phyloP scores from a whole-genome alignment of 768 basidiomycete genomes.

The Suillus sp. region DNA sequence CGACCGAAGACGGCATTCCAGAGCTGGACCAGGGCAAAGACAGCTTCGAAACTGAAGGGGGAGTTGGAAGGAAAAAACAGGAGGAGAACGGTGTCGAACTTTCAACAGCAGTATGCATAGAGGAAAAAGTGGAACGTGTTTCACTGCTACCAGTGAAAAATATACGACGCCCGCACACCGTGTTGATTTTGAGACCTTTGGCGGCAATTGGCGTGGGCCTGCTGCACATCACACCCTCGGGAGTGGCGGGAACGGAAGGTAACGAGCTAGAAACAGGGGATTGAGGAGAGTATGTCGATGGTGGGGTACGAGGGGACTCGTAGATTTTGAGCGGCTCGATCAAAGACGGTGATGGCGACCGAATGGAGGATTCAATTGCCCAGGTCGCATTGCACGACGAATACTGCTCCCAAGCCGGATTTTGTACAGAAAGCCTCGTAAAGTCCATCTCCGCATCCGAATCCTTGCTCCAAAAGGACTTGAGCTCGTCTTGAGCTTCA shows the following conservation, averaged over 20 bases:
- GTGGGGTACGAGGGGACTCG: constrained; percentile 51
- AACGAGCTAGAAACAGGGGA: constrained; percentile 42
- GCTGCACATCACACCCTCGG: constrained; percentile 48
- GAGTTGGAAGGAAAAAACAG: constrained; percentile 54
- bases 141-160: constrained; percentile 45
- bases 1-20: constrained; percentile 41
- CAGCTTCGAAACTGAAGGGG: constrained; percentile 41
- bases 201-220: constrained; percentile 37
- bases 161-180: constrained; percentile 40
- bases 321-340: constrained; percentile 43
- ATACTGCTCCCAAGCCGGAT: constrained; percentile 36
- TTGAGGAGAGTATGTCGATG: constrained; percentile 51
- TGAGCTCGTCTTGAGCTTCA: constrained; percentile 41
- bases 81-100: constrained; percentile 57
- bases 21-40: constrained; percentile 36
- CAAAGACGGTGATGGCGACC: constrained; percentile 44
- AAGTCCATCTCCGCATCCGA: constrained; percentile 40
- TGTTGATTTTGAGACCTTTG: constrained; percentile 63
- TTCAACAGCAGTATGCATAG: constrained; percentile 80
- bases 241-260: constrained; percentile 59
- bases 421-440: constrained; percentile 30
- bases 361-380: constrained; percentile 54
- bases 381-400: constrained; percentile 56
- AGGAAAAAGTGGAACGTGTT: constrained; percentile 50
- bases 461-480: constrained; percentile 64